Base-by-base conservation (phyloP, 2,329 filamentous ascomycete genomes). In the Alternaria sp. region DNA sequence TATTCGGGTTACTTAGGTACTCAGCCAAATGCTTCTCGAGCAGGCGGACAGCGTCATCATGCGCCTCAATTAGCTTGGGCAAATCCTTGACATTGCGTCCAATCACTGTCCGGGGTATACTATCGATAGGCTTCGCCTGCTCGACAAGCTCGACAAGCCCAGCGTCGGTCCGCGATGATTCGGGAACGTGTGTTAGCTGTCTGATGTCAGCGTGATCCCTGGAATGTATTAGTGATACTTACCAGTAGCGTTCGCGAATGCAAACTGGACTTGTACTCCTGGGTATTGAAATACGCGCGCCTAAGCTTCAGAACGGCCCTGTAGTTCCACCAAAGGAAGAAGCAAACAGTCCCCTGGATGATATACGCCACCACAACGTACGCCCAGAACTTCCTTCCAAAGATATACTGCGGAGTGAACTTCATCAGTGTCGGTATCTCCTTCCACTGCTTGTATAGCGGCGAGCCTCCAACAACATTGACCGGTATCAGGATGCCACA, bases 261-360 rank as follows among this genome's bases (percentile, higher is more conserved):
- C 60, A 98, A 82, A 79, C 93, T 97, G 54, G 87, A 86, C 77
- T 96, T 92, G 73, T 97, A 99, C 54, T 97, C 95, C 0, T 90
- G 85, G 71, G 90, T 95, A 74, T 94, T 87, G 71, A 97, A 97
- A 75, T 96, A 97, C 45, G 87, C 82, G 62, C 92, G 88, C 64
- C 92, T 88, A 61, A 98, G 81, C 45, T 82, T 82, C 18, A 89
- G 80, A 25, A 98, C 86, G 47, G 88, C 90, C 28, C 86, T 85
- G 79, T 97, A 98, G 76, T 97, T 98, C 82, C 87, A 90, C 93
- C 93, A 98, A 11, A 99, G 82, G 69, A 96, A 96, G 63, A 87
- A 90, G 61, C 88, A 89, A 21, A 97, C 86, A 11, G 92, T 86
- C 12, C 89, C 77, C 77, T 95, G 90, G 74, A 94, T 92, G 2